These are phyloP conservation scores for Isabelozyma heimii DNA, from an alignment of 805 yeast species.

Conservation along the genomic window DNA sequence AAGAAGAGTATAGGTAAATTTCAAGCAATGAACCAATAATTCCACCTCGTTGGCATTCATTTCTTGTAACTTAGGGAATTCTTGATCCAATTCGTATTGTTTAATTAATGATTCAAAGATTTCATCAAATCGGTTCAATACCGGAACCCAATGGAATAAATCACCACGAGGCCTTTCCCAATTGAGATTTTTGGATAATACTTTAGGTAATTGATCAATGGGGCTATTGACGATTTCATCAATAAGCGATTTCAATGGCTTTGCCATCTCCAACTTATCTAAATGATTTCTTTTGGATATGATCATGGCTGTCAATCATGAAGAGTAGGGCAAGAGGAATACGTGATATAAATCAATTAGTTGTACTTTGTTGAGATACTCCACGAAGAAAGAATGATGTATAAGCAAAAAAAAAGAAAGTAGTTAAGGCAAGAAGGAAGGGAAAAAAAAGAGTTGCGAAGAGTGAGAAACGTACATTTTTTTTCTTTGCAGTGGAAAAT, in stretches of 20 bases:
- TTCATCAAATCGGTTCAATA: constrained; percentile 72
- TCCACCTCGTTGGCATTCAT: constrained; percentile 47
- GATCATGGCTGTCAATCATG: constrained; percentile 20
- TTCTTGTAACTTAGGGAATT: constrained; percentile 44
- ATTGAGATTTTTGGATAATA: constrained; percentile 32
- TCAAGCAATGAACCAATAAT: constrained; percentile 49
- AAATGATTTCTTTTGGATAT: constrained; percentile 27
- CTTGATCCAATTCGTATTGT: constrained; percentile 51
- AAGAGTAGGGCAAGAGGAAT: background rate
- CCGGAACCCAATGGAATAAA: constrained; percentile 71
- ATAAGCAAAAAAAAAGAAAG: background rate
- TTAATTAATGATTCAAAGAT: constrained; percentile 53
- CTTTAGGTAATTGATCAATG: constrained; percentile 37
- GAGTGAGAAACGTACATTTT: background rate
- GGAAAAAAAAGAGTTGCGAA: background rate
- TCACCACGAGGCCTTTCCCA: constrained; percentile 72
- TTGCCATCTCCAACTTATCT: constrained; percentile 26
- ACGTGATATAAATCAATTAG: background rate
- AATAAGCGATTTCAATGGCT: constrained; percentile 29
- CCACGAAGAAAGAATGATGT: too few relatives aligned
- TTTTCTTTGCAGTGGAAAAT: too few relatives aligned
- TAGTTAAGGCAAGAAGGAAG: background rate
- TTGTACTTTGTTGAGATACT: too few relatives aligned
- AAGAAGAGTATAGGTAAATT: constrained; percentile 60
- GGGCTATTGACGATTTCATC: constrained; percentile 36